Conservation (phyloP, 176 grass and related monocot species). For the Tuctoria greenei region DNA sequence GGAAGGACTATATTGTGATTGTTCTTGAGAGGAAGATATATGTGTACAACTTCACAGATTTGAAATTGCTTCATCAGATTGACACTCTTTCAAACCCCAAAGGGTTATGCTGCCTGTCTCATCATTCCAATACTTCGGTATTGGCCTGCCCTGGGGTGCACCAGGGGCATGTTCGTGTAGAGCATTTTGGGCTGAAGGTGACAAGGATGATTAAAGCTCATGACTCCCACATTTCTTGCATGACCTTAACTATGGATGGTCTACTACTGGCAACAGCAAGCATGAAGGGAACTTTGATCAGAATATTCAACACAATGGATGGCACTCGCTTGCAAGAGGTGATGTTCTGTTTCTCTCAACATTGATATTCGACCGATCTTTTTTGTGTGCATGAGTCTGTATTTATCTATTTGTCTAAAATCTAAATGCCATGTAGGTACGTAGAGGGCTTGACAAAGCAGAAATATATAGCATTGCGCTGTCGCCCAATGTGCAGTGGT, state of each 20-base stretch:
- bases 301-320: slow-evolving; percentile 97
- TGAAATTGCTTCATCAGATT: slow-evolving; percentile 95
- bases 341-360: slow-evolving; percentile 12
- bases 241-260: slow-evolving; percentile 85
- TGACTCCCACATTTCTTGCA: slow-evolving; percentile 90
- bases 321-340: slow-evolving; percentile 90
- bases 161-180: slow-evolving; percentile 69
- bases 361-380: neutral
- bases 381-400: neutral
- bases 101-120: slow-evolving; percentile 91
- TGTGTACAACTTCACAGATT: slow-evolving; percentile 70
- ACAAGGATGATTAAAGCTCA: slow-evolving; percentile 77
- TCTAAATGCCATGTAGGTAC: slow-evolving; percentile 59
- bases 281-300: slow-evolving; percentile 86
- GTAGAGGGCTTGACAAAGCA: slow-evolving; percentile 83
- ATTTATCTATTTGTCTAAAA: slow-evolving; percentile 38
- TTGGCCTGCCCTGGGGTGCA: slow-evolving; percentile 79
- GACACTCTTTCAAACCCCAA: slow-evolving; percentile 71
- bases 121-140: slow-evolving; percentile 78
- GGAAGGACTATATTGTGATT: slow-evolving; percentile 71
- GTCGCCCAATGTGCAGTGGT: slow-evolving; percentile 82
- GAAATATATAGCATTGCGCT: slow-evolving; percentile 88
- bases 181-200: slow-evolving; percentile 93
- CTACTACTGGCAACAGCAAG: slow-evolving; percentile 86
- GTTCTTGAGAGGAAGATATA: slow-evolving; percentile 92